These are phyloP conservation scores for Suillus occidentalis DNA, from an alignment of 768 basidiomycete genomes.

Conservation along the genomic window DNA sequence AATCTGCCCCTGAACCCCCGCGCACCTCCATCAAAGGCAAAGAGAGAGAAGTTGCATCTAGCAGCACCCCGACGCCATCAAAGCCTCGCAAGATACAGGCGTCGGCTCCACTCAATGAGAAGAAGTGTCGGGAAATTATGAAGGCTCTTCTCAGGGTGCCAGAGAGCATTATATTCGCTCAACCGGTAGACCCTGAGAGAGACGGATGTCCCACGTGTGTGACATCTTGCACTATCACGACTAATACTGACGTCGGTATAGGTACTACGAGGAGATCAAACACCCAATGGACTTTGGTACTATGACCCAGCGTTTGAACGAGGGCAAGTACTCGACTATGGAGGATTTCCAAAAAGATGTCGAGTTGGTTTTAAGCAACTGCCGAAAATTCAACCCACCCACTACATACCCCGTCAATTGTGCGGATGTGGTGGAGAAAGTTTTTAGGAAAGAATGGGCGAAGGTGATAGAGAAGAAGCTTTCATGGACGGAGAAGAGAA, in stretches of 20 bases:
- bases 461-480: constrained; percentile 74
- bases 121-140: constrained; percentile 78
- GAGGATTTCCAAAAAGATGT: constrained; percentile 80
- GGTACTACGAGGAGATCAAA: constrained; percentile 89
- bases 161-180: constrained; percentile 71
- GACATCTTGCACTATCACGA: background rate
- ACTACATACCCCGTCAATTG: constrained; percentile 71
- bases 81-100: constrained; percentile 41
- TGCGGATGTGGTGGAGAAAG: constrained; percentile 71
- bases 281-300: constrained; percentile 95
- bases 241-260: constrained; percentile 30
- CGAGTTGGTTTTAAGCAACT: constrained; percentile 84
- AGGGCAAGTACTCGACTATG: constrained; percentile 73
- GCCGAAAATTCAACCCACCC: constrained; percentile 88
- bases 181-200: constrained; percentile 78
- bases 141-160: constrained; percentile 57
- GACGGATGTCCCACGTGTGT: constrained; percentile 93
- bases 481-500: constrained; percentile 76
- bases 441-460: constrained; percentile 85
- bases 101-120: constrained; percentile 66
- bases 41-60: constrained; percentile 54
- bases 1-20: constrained; percentile 25
- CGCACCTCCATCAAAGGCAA: constrained; percentile 68
- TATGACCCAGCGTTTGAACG: constrained; percentile 64
- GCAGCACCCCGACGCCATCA: constrained; percentile 33